Evolutionary conservation across 179 eudicot species (phyloP), one percentile per base, ranked within the genome.

Genomic region (Beta macrorhiza): DNA sequence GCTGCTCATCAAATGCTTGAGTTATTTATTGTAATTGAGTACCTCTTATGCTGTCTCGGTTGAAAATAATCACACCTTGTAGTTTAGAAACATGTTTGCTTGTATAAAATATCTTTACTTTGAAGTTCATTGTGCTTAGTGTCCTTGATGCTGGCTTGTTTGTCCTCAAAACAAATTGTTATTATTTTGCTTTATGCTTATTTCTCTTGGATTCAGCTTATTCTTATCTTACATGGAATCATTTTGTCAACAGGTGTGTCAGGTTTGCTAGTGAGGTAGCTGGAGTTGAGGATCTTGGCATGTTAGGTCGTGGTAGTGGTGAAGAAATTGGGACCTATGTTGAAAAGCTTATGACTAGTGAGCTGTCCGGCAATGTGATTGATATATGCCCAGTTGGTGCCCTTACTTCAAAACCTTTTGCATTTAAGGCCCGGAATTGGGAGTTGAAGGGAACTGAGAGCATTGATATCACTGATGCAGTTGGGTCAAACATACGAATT

Each of bases 301-400:
- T 97, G 93, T 88, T 97, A 82, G 99, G 99, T 59, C 98, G 99
- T 89, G 99, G 99, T 19, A 97, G 98, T 82, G 99, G 99, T 71
- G 99, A 94, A 89, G 99, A 97, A 88, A 97, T 97, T 58, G 99
- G 99, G 57, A 97, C 98, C 73, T 97, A 94, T 83, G 99, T 97
- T 45, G 99, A 91, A 84, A 90, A 84, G 83, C 91, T 97, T 14
- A 97, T 97, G 99, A 91, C 97, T 13, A 94, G 99, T 92, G 99
- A 97, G 87, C 92, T 97, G 72, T 97, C 99, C 9, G 99, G 99
- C 79, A 97, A 97, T 82, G 98, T 94, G 9, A 97, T 97, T 79
- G 99, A 97, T 89, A 94, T 97, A 44, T 97, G 99, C 85, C 99
- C 99, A n/a, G 99, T 97, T 25, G 99, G 99, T 62, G 99, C 99